These are phyloP conservation scores for Penicillium canescens DNA, from an alignment of 495 filamentous ascomycete species.

Conservation along the genomic window DNA sequence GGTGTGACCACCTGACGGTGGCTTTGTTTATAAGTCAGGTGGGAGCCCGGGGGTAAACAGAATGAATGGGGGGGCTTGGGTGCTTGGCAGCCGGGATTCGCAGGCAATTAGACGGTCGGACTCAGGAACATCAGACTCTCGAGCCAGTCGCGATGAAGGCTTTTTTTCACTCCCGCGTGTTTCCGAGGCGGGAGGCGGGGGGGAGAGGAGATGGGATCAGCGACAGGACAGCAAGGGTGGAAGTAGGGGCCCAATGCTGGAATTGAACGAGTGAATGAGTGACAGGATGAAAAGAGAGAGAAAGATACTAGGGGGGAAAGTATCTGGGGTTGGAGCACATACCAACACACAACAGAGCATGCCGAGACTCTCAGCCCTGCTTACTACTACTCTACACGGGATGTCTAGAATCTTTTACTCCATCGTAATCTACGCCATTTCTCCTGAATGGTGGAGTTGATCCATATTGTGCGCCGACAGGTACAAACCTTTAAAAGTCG, in stretches of 20 bases:
- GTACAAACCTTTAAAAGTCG: constrained; percentile 1
- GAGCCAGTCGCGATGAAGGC: constrained; percentile 9
- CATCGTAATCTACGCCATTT: not conserved
- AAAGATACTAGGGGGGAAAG: not conserved
- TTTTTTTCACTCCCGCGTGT: not conserved
- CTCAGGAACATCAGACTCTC: not conserved
- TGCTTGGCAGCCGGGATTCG: constrained; percentile 19
- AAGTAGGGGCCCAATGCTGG: constrained; percentile 7
- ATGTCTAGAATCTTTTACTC: too few species aligned
- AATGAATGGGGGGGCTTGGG: constrained; percentile 12
- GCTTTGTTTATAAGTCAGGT: constrained; percentile 20
- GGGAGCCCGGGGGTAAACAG: constrained; percentile 4
- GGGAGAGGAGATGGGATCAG: not conserved
- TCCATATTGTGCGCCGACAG: constrained; percentile 5
- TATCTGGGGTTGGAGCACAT: constrained; percentile 12
- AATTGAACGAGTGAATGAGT: constrained; percentile 1
- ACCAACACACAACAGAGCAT: not conserved
- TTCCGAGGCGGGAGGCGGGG: constrained; percentile 1
- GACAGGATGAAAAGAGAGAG: constrained; percentile 1
- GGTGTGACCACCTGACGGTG: constrained; percentile 36
- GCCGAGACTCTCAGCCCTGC: not conserved
- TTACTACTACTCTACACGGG: constrained; percentile 6
- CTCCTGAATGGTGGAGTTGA: constrained; percentile 6
- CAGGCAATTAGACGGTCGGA: constrained; percentile 1
- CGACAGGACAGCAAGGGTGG: constrained; percentile 2